Percentiles rank a stretch among this genome's conserved stretches.
These are phyloP conservation scores for Pterocarpus macrocarpus DNA, from an alignment of 306 rosid genomes.

Conservation along the genomic window DNA sequence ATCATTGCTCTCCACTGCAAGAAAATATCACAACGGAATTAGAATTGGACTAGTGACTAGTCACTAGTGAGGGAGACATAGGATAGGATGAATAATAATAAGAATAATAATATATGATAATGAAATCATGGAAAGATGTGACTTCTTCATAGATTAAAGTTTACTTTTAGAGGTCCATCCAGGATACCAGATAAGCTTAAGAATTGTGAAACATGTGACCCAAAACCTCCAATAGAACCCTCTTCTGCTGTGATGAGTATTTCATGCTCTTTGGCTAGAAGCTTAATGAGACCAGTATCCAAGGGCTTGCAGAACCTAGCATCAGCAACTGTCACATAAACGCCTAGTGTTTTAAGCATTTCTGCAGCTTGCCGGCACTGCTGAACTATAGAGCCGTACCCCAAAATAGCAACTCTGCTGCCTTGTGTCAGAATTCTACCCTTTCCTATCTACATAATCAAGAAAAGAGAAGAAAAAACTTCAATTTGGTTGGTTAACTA, in stretches of 20 bases:
- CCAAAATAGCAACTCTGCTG: constrained; percentile 76
- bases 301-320: constrained; percentile 96
- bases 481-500: constrained; percentile 3
- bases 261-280: constrained; percentile 81
- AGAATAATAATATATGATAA: background rate
- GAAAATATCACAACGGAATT: constrained; percentile 18
- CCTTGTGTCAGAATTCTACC: constrained; percentile 84
- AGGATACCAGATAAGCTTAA: constrained; percentile 79
- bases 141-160: constrained; percentile 1
- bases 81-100: background rate
- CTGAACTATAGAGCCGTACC: constrained; percentile 82
- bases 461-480: background rate
- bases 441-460: constrained; percentile 74
- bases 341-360: constrained; percentile 59
- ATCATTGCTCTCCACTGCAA: constrained; percentile 87
- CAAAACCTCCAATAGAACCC: constrained; percentile 95
- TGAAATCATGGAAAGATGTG: background rate
- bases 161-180: constrained; percentile 87
- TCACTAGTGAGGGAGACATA: background rate
- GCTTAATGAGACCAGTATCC: constrained; percentile 73
- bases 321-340: constrained; percentile 83
- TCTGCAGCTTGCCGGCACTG: constrained; percentile 76
- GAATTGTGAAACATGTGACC: constrained; percentile 89
- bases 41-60: background rate
- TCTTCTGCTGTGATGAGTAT: constrained; percentile 84